phyloP scores from a whole-genome alignment of 2,329 filamentous ascomycete genomes.

The Podosphaera xanthii region DNA sequence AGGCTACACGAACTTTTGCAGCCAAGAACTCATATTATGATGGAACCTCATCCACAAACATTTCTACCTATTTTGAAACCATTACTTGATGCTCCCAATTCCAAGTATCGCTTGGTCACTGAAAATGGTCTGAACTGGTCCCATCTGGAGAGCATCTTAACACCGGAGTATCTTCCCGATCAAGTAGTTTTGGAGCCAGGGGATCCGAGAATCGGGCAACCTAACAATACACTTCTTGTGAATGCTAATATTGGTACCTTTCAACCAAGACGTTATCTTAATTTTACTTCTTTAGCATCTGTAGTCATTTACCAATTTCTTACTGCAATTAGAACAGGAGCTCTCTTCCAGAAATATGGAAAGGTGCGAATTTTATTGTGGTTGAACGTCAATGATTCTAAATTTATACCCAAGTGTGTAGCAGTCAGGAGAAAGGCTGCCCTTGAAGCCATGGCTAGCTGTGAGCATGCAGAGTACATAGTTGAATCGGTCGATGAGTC shows the following conservation, averaged over 20 bases:
- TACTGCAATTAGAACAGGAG: slow-evolving; percentile 30
- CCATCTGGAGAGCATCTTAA: slow-evolving; percentile 32
- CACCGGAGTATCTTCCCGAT: slow-evolving; percentile 26
- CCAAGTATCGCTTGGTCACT: slow-evolving; percentile 25
- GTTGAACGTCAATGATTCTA: slow-evolving; percentile 33
- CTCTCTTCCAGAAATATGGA: slow-evolving; percentile 52
- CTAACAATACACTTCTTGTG: slow-evolving; percentile 54
- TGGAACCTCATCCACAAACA: slow-evolving; percentile 42
- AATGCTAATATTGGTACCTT: slow-evolving; percentile 40
- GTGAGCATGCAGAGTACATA: slow-evolving; percentile 35
- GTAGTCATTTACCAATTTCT: slow-evolving; percentile 40
- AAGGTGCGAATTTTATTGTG: slow-evolving; percentile 60
- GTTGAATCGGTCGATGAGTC: slow-evolving; percentile 18
- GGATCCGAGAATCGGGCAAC: slow-evolving; percentile 19
- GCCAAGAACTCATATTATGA: slow-evolving; percentile 61
- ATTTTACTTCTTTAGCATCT: slow-evolving; percentile 31
- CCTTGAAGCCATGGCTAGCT: slow-evolving; percentile 36
- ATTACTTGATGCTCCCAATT: slow-evolving; percentile 26
- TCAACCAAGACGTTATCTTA: slow-evolving; percentile 20
- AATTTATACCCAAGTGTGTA: slow-evolving; percentile 36
- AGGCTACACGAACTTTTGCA: slow-evolving; percentile 53
- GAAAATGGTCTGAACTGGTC: slow-evolving; percentile 36
- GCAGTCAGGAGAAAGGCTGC: slow-evolving; percentile 30
- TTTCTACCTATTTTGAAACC: slow-evolving; percentile 39
- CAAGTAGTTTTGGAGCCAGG: slow-evolving; percentile 22